These are phyloP conservation scores for Colletotrichum tofieldiae DNA, from an alignment of 2,329 filamentous ascomycete genomes.

Conservation along the genomic window DNA sequence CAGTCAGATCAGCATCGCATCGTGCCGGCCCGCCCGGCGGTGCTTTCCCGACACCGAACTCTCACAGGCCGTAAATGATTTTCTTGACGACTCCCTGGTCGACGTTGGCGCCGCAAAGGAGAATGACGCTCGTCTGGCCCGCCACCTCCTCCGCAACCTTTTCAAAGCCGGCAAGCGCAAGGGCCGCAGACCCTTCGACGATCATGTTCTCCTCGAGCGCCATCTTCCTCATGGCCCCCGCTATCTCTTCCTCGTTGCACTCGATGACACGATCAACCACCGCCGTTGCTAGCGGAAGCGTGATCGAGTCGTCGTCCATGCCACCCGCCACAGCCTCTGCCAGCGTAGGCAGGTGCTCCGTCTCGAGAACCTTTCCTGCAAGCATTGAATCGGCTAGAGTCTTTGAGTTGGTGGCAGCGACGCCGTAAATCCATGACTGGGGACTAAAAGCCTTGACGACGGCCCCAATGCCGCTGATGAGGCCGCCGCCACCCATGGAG, in stretches of 20 bases:
- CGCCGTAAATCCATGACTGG: conserved; percentile 43
- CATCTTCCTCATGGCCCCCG: conserved; percentile 36
- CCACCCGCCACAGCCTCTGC: conserved; percentile 48
- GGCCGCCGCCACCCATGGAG: conserved; percentile 47
- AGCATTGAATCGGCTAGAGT: conserved; percentile 45
- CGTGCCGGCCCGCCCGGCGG: too few species aligned
- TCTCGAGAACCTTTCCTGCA: conserved; percentile 45
- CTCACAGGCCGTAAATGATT: neutral
- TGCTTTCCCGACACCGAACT: neutral
- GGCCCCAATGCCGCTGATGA: conserved; percentile 47
- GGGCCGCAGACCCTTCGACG: conserved; percentile 46
- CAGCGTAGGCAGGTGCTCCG: conserved; percentile 45
- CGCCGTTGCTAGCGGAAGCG: conserved; percentile 42
- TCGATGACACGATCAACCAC: conserved; percentile 47
- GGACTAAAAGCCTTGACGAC: conserved; percentile 47
- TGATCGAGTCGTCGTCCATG: conserved; percentile 46
- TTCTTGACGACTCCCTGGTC: conserved; percentile 22
- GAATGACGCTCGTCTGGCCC: conserved; percentile 44
- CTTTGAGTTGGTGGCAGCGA: conserved; percentile 45
- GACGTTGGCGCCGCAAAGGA: conserved; percentile 45
- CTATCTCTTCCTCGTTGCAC: conserved; percentile 45
- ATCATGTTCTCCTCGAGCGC: conserved; percentile 47
- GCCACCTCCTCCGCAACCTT: conserved; percentile 35
- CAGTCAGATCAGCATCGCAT: neutral
- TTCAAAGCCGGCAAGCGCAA: conserved; percentile 46